Conservation (phyloP, 306 rosid species). For the Medicago truncatula region DNA sequence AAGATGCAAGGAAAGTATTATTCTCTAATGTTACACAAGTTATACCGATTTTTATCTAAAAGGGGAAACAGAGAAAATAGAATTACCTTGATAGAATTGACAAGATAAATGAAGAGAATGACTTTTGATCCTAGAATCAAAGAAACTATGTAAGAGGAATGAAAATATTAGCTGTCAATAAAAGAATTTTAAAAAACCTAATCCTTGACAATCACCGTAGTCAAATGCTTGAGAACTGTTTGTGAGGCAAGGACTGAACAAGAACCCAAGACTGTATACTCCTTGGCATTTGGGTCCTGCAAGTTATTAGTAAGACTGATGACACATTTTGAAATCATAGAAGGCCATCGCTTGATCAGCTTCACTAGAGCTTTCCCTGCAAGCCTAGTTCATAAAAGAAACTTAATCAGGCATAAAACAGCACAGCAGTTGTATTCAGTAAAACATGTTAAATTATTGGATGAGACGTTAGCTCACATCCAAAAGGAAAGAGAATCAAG, state of each 20-base stretch:
- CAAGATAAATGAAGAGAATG: constrained; percentile 80
- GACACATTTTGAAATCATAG: constrained; percentile 92
- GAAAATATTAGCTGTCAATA: constrained; percentile 31
- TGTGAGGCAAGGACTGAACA: constrained; percentile 92
- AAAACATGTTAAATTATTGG: constrained; percentile 29
- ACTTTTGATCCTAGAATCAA: constrained; percentile 76
- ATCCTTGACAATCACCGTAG: constrained; percentile 62
- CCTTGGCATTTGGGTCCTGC: constrained; percentile 68
- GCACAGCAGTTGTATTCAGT: constrained; percentile 1
- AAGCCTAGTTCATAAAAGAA: constrained; percentile 62
- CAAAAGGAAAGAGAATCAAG: constrained; percentile 25
- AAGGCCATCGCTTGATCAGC: constrained; percentile 95
- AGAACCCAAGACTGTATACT: constrained; percentile 89
- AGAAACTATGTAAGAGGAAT: constrained; percentile 46
- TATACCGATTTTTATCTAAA: constrained; percentile 35
- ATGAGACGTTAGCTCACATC: constrained; percentile 30
- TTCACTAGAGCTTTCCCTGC: constrained; percentile 91
- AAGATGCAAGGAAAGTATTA: constrained; percentile 42
- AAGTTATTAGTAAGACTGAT: constrained; percentile 74
- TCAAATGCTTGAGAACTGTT: constrained; percentile 92
- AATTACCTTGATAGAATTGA: constrained; percentile 94
- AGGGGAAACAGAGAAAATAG: constrained; percentile 26
- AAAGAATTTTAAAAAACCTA: constrained; percentile 38
- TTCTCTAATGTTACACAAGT: constrained; percentile 27
- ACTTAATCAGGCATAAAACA: constrained; percentile 41